Evolutionary conservation across 345 rosid genomes (phyloP).

Genomic region (Camelina laxa): DNA sequence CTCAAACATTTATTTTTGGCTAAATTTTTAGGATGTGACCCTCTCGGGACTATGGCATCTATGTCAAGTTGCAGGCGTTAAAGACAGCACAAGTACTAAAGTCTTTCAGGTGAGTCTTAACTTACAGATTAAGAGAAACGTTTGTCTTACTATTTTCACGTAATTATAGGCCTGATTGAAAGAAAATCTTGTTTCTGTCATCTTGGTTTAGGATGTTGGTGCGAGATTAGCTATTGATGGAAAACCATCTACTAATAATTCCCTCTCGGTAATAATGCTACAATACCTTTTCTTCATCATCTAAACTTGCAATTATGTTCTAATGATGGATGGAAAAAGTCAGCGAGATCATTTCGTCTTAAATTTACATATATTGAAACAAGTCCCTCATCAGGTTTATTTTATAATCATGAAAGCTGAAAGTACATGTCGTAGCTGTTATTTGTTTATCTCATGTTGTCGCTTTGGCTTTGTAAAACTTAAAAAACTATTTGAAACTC

Average conservation of each 20-base stretch:
- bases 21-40: constrained; percentile 61
- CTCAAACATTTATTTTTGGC: constrained; percentile 10
- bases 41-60: constrained; percentile 79
- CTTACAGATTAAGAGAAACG: constrained; percentile 1
- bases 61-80: constrained; percentile 70
- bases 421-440: not conserved
- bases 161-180: constrained; percentile 17
- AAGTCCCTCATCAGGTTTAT: too few species aligned
- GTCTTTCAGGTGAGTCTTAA: constrained; percentile 54
- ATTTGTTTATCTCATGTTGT: not conserved
- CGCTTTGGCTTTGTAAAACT: constrained; percentile 3
- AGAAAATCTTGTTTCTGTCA: constrained; percentile 27
- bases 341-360: too few species aligned
- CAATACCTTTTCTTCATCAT: not conserved
- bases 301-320: not conserved
- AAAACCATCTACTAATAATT: constrained; percentile 48
- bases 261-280: constrained; percentile 41
- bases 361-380: too few species aligned
- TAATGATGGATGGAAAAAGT: too few species aligned
- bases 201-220: constrained; percentile 54
- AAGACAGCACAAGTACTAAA: constrained; percentile 52
- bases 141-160: not conserved
- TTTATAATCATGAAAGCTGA: too few species aligned
- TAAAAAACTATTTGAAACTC: constrained; percentile 36
- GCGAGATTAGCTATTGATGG: constrained; percentile 55